Evolutionary conservation across 148 eudicot genomes (phyloP).

Genomic region (Rhododendron ovatum): DNA sequence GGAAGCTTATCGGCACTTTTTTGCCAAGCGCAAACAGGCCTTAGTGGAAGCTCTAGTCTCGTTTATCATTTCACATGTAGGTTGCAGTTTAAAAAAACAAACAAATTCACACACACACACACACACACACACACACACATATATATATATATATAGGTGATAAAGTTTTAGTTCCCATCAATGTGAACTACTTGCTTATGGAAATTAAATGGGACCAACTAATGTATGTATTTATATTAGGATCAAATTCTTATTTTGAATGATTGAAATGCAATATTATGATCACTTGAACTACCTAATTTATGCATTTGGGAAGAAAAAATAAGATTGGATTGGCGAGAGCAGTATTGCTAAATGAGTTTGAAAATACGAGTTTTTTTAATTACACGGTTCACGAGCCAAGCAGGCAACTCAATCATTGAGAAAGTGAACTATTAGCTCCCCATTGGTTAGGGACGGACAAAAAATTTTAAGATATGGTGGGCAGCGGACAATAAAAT

Average conservation of each 20-base stretch:
- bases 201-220: slow-evolving; percentile 16
- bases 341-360: not conserved
- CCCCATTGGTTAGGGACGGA: no score
- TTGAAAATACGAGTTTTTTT: not conserved
- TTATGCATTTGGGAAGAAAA: slow-evolving; percentile 4
- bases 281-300: slow-evolving; percentile 3
- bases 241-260: no score
- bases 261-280: not conserved
- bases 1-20: slow-evolving; percentile 21
- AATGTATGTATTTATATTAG: no score
- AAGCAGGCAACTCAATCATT: not conserved
- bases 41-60: slow-evolving; percentile 13
- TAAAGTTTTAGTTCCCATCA: slow-evolving; percentile 1
- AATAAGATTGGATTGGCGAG: not conserved
- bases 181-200: not conserved
- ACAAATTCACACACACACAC: no score
- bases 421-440: not conserved
- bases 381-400: not conserved
- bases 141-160: not conserved
- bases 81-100: no score
- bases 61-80: slow-evolving; percentile 14
- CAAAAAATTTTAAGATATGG: no score
- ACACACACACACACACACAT: no score
- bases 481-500: no score
- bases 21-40: slow-evolving; percentile 15